phyloP scores from a whole-genome alignment of 1,284 basidiomycete genomes.

The Austroboletus olivaceoglutinosus region DNA sequence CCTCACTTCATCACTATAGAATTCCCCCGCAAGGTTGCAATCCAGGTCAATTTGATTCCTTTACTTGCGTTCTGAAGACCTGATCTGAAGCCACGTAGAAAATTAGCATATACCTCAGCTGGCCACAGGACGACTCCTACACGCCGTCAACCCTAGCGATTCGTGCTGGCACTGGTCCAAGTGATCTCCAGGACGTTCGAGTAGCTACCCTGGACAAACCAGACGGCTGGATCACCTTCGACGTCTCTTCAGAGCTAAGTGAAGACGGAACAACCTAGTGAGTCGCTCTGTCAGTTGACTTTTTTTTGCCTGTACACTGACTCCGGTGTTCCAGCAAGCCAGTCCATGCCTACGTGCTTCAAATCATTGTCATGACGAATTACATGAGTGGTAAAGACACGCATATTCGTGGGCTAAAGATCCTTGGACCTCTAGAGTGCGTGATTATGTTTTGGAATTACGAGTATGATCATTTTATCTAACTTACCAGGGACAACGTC shows the following conservation, averaged over 20 bases:
- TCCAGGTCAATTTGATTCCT: conserved; percentile 60
- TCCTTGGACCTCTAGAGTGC: conserved; percentile 84
- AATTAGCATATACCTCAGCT: conserved; percentile 87
- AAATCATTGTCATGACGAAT: conserved; percentile 89
- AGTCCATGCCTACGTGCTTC: conserved; percentile 85
- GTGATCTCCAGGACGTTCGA: conserved; percentile 92
- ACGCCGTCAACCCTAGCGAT: conserved; percentile 91
- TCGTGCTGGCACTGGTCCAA: conserved; percentile 87
- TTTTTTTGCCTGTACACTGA: conserved; percentile 1
- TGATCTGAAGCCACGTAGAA: conserved; percentile 53
- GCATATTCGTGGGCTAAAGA: conserved; percentile 86
- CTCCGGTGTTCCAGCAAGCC: conserved; percentile 58
- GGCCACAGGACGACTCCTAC: conserved; percentile 91
- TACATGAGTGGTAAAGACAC: conserved; percentile 99
- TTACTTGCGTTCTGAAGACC: not conserved
- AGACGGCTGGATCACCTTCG: conserved; percentile 93
- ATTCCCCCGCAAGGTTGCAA: conserved; percentile 86
- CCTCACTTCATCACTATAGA: conserved; percentile 95
- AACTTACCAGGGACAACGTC: conserved; percentile 39
- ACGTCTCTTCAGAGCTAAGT: conserved; percentile 74
- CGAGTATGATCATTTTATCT: not conserved
- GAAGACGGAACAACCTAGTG: conserved; percentile 76
- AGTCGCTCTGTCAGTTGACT: conserved; percentile 13
- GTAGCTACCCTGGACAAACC: conserved; percentile 84
- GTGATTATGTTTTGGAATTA: conserved; percentile 30